Percentiles rank a stretch among this genome's conserved stretches.
These are phyloP conservation scores for Neltuma alba DNA, from an alignment of 306 rosid species.

Conservation along the genomic window DNA sequence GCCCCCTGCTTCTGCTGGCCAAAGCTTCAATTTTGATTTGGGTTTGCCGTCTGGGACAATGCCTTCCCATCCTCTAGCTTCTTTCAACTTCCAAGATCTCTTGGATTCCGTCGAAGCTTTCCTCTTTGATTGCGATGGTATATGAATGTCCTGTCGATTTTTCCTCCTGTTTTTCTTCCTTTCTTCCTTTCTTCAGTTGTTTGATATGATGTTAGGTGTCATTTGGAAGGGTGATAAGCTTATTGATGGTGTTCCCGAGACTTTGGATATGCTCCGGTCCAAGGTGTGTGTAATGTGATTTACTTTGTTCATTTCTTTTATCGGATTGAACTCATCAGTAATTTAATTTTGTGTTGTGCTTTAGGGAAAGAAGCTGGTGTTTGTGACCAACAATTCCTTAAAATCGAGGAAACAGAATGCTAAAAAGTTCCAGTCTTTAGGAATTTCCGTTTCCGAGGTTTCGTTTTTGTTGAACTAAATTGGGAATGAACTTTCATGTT, in stretches of 20 bases:
- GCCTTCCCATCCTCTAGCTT: slow-evolving; percentile 44
- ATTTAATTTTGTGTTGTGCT: neutral
- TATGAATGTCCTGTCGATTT: slow-evolving; percentile 5
- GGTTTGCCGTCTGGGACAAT: neutral
- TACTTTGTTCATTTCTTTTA: neutral
- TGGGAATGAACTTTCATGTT: neutral
- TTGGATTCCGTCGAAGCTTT: slow-evolving; percentile 78
- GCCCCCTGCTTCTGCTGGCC: neutral
- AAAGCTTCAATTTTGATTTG: neutral
- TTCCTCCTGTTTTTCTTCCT: neutral
- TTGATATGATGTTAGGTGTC: slow-evolving; percentile 56
- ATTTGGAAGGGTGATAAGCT: slow-evolving; percentile 89
- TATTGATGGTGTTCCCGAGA: slow-evolving; percentile 69
- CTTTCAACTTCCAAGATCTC: slow-evolving; percentile 46
- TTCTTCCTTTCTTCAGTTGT: no score
- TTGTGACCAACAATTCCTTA: slow-evolving; percentile 84
- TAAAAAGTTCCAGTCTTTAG: slow-evolving; percentile 75
- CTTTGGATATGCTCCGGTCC: slow-evolving; percentile 80
- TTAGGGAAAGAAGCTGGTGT: slow-evolving; percentile 84
- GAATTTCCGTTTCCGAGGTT: slow-evolving; percentile 76
- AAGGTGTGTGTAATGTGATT: slow-evolving; percentile 37
- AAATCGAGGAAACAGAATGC: slow-evolving; percentile 74
- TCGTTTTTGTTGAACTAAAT: neutral
- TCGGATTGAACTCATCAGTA: neutral
- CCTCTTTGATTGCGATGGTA: slow-evolving; percentile 96